These are phyloP conservation scores for Mortierella sp. DNA, from an alignment of 371 early-diverging fungal species.

Conservation along the genomic window DNA sequence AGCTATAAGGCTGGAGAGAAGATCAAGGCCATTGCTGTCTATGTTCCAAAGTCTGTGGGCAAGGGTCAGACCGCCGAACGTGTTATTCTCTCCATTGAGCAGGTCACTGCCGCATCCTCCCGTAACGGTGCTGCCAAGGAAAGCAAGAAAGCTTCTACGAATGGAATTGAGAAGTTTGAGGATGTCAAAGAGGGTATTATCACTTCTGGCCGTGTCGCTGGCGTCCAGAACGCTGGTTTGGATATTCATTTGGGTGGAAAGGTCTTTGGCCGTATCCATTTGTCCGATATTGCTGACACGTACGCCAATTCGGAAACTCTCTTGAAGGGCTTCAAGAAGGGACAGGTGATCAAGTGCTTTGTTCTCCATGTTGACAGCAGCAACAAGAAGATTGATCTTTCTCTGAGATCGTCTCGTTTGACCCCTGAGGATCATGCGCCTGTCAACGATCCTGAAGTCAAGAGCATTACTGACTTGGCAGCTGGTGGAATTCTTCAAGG, in stretches of 20 bases:
- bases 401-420: constrained; percentile 70
- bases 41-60: constrained; percentile 47
- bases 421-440: constrained; percentile 52
- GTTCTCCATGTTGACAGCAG: constrained; percentile 65
- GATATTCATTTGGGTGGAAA: constrained; percentile 64
- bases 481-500: constrained; percentile 75
- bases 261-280: constrained; percentile 69
- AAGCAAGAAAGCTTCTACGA: constrained; percentile 52
- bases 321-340: constrained; percentile 60
- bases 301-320: constrained; percentile 61
- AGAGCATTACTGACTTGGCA: constrained; percentile 62
- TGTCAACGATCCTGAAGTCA: constrained; percentile 61
- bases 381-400: constrained; percentile 71
- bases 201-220: constrained; percentile 65
- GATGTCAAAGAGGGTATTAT: constrained; percentile 65
- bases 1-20: constrained; percentile 71
- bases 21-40: constrained; percentile 58
- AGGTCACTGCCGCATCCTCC: constrained; percentile 8
- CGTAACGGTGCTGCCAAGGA: constrained; percentile 53
- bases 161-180: constrained; percentile 52
- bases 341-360: constrained; percentile 65
- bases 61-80: constrained; percentile 57
- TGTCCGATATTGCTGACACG: constrained; percentile 74
- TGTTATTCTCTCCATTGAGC: constrained; percentile 58
- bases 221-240: constrained; percentile 61